Evolutionary conservation across 129 eudicot genomes (phyloP).

Genomic region (Flaveria trinervia): DNA sequence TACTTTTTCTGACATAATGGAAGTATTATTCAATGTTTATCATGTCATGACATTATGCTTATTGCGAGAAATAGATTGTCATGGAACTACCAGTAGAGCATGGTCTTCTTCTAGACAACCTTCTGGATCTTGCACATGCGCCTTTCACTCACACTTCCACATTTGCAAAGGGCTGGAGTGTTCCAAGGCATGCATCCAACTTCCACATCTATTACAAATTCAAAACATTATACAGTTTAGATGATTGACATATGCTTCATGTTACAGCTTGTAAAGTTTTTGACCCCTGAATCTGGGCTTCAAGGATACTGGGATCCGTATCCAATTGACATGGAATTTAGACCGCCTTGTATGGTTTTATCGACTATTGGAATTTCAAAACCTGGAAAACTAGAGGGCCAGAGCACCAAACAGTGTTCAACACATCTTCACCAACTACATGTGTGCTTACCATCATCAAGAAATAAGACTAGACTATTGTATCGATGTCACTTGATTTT

Average conservation of each 20-base stretch:
- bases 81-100: conserved; percentile 97
- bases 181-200: conserved; percentile 57
- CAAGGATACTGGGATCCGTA: conserved; percentile 96
- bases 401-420: conserved; percentile 69
- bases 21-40: not conserved
- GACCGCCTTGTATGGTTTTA: conserved; percentile 87
- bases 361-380: conserved; percentile 90
- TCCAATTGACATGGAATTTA: conserved; percentile 89
- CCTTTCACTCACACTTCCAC: conserved; percentile 94
- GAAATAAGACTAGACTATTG: conserved; percentile 67
- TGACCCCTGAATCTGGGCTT: conserved; percentile 80
- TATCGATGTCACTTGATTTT: conserved; percentile 95
- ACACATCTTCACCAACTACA: conserved; percentile 98
- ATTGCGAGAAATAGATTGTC: conserved; percentile 48
- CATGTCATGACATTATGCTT: not conserved
- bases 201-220: not conserved
- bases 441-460: conserved; percentile 84
- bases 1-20: not conserved
- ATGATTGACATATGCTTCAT: not conserved
- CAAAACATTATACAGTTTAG: not conserved
- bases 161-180: conserved; percentile 85
- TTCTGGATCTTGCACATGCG: conserved; percentile 92
- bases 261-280: conserved; percentile 78
- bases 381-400: conserved; percentile 84
- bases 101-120: conserved; percentile 83